These are phyloP conservation scores for Canavalia ensiformis DNA, from an alignment of 306 rosid species.

Conservation along the genomic window DNA sequence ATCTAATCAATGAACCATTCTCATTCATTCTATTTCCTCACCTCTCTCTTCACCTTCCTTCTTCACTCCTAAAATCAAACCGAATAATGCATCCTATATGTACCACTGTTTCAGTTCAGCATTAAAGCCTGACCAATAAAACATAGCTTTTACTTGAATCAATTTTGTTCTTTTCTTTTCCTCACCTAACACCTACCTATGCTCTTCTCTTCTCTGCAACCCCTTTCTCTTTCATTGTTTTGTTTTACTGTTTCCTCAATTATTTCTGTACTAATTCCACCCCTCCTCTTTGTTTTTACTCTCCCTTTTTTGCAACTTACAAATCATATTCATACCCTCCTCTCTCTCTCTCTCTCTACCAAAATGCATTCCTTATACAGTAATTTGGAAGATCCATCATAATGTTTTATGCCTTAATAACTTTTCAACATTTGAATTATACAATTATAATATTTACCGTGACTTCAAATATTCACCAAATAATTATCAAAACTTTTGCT, in stretches of 20 bases:
- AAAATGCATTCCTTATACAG: neutral
- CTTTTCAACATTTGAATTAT: constrained; percentile 14
- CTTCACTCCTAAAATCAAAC: constrained; percentile 36
- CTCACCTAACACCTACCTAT: constrained; percentile 14
- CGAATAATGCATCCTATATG: constrained; percentile 34
- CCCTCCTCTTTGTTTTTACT: constrained; percentile 42
- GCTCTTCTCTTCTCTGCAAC: constrained; percentile 18
- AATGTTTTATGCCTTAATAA: neutral
- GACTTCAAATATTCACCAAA: neutral
- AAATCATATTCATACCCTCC: constrained; percentile 19
- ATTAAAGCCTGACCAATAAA: constrained; percentile 48
- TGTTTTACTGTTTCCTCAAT: constrained; percentile 47
- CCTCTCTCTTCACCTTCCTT: neutral
- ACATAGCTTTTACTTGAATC: constrained; percentile 32
- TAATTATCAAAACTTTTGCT: neutral
- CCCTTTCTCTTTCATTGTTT: constrained; percentile 42
- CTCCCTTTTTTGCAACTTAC: constrained; percentile 37
- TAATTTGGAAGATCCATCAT: neutral
- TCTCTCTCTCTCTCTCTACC: constrained; percentile 18
- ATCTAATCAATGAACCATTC: constrained; percentile 15
- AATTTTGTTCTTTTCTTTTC: constrained; percentile 28
- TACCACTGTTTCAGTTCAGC: constrained; percentile 27
- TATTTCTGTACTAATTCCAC: constrained; percentile 51
- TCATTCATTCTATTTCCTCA: constrained; percentile 31
- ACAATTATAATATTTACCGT: neutral